These are phyloP conservation scores for Escovopsis weberi DNA, from an alignment of 2,329 filamentous ascomycete genomes.

Conservation along the genomic window DNA sequence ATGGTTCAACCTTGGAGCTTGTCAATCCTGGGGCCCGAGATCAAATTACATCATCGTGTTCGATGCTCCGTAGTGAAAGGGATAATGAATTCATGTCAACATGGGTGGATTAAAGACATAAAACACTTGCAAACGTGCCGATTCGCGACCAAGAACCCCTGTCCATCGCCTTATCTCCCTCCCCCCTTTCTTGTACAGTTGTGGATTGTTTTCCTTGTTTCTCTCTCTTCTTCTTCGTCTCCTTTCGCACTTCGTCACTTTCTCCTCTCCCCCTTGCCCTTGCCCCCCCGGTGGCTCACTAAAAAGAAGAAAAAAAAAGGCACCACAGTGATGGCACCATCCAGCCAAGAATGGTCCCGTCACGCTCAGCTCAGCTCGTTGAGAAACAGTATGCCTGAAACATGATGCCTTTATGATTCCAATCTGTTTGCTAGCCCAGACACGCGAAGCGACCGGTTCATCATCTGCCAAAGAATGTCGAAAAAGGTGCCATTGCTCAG, in stretches of 20 bases:
- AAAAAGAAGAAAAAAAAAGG: background rate
- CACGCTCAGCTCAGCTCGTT: background rate
- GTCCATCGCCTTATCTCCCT: background rate
- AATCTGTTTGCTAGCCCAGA: slow-evolving; percentile 13
- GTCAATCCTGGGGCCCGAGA: no score
- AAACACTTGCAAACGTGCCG: background rate
- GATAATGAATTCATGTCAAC: slow-evolving; percentile 4
- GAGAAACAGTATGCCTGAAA: slow-evolving; percentile 3
- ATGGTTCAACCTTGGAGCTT: no score
- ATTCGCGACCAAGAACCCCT: background rate
- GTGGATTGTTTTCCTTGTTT: background rate
- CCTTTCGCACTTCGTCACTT: background rate
- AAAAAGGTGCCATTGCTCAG: slow-evolving; percentile 13
- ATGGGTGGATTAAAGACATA: slow-evolving; percentile 3
- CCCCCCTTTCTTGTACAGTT: background rate
- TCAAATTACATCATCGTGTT: no score
- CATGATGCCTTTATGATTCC: slow-evolving; percentile 11
- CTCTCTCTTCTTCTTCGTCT: background rate
- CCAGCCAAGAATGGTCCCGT: background rate
- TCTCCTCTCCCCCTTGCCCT: background rate
- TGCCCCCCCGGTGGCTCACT: background rate
- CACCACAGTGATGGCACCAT: background rate
- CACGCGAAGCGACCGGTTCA: slow-evolving; percentile 11
- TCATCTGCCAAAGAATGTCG: slow-evolving; percentile 14
- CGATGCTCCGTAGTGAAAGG: background rate